Conservation (phyloP, 1,284 basidiomycete genomes). For the Caloboletus firmus region DNA sequence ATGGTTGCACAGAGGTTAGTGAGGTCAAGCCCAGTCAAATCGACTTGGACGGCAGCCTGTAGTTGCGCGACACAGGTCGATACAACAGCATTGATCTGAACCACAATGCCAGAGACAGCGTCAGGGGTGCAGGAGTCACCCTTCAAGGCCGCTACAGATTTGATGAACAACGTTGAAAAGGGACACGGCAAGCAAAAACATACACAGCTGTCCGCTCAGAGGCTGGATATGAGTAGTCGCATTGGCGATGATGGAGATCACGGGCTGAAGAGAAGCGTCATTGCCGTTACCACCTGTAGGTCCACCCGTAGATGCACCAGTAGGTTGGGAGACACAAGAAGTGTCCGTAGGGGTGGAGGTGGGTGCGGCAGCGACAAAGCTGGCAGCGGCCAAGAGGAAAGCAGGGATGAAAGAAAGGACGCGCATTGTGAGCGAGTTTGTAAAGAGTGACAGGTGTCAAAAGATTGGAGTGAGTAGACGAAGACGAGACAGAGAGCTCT, state of each 20-base stretch:
- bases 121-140: constrained; percentile 12
- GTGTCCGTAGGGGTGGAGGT: background rate
- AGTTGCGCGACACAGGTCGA: constrained; percentile 12
- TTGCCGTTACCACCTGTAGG: constrained; percentile 3
- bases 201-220: constrained; percentile 15
- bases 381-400: constrained; percentile 14
- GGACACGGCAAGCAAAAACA: background rate
- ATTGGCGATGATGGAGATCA: constrained; percentile 19
- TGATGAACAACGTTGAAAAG: background rate
- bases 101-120: constrained; percentile 12
- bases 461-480: background rate
- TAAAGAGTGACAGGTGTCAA: constrained; percentile 19
- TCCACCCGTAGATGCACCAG: too few species aligned
- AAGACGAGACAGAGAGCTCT: constrained; percentile 1
- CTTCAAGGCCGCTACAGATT: constrained; percentile 2
- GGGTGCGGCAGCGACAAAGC: constrained; percentile 21
- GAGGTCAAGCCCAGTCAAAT: constrained; percentile 12
- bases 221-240: constrained; percentile 12
- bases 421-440: constrained; percentile 20
- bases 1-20: constrained; percentile 5
- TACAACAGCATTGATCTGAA: constrained; percentile 15
- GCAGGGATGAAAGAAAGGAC: constrained; percentile 28
- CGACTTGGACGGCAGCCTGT: constrained; percentile 4
- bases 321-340: constrained; percentile 9
- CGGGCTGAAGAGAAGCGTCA: constrained; percentile 14